Evolutionary conservation across 2,329 filamentous ascomycete species (phyloP).

Genomic region (Curvularia spicifera): DNA sequence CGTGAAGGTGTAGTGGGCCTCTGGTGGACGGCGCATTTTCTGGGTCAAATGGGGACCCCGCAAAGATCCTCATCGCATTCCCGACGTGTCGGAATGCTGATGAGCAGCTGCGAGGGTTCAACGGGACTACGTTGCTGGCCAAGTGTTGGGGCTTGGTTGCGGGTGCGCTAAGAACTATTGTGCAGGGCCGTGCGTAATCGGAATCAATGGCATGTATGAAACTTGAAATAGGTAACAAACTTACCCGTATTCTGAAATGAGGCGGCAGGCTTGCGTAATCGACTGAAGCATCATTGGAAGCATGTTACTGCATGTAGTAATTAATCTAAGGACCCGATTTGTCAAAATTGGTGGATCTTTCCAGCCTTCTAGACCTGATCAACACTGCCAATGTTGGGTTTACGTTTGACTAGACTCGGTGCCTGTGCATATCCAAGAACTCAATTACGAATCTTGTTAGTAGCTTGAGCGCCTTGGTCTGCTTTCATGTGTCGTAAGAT

Average conservation of each 20-base stretch:
- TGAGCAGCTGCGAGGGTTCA: not conserved
- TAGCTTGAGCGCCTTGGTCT: not conserved
- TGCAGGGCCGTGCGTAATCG: conserved; percentile 1
- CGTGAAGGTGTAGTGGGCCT: conserved; percentile 65
- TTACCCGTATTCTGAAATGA: not conserved
- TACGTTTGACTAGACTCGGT: not conserved
- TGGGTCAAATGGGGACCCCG: conserved; percentile 35
- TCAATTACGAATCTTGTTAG: not conserved
- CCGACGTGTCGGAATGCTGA: conserved; percentile 1
- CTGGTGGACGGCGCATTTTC: conserved; percentile 31
- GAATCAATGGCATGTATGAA: not conserved
- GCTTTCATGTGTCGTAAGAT: too few relatives aligned
- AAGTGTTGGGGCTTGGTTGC: not conserved
- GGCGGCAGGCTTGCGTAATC: not conserved
- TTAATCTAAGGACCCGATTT: not conserved
- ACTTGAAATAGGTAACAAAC: not conserved
- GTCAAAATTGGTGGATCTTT: not conserved
- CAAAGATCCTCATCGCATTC: conserved; percentile 33
- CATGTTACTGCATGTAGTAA: not conserved
- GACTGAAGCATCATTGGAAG: not conserved
- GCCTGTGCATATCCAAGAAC: not conserved
- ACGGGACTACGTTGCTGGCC: not conserved
- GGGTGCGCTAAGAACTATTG: not conserved
- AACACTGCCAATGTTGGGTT: not conserved
- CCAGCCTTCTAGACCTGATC: too few relatives aligned